Conservation (phyloP, 2,329 filamentous ascomycete genomes). For the Incumbomyces lentus region DNA sequence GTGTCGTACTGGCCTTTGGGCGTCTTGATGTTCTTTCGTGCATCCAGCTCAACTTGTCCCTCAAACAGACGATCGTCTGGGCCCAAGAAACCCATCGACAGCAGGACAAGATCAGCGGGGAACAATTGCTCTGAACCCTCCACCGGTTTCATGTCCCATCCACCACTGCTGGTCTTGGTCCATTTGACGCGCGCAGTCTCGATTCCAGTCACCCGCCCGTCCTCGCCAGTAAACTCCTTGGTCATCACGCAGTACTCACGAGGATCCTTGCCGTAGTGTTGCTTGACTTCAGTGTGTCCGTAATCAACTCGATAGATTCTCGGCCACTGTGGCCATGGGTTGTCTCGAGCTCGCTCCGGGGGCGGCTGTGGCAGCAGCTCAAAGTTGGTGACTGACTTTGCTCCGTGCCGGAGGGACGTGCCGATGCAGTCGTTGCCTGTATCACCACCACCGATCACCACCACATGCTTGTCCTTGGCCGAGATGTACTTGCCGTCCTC, state of each 20-base stretch:
- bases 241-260: constrained; percentile 98
- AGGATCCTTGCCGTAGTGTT: constrained; percentile 90
- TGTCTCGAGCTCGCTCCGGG: constrained; percentile 79
- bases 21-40: constrained; percentile 93
- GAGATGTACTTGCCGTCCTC: constrained; percentile 79
- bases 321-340: constrained; percentile 98
- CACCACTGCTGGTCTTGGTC: constrained; percentile 78
- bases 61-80: constrained; percentile 82
- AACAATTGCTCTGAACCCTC: constrained; percentile 92
- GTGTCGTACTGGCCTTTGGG: constrained; percentile 77
- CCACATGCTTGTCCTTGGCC: constrained; percentile 88
- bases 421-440: constrained; percentile 98
- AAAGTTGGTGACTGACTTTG: constrained; percentile 93
- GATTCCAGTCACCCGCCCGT: constrained; percentile 87
- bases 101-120: constrained; percentile 83
- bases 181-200: constrained; percentile 93
- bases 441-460: constrained; percentile 95
- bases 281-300: constrained; percentile 88
- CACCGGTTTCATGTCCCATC: constrained; percentile 98
- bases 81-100: constrained; percentile 96
- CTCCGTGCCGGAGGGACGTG: constrained; percentile 88
- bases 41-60: constrained; percentile 81
- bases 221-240: constrained; percentile 88
- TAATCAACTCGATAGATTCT: constrained; percentile 98
- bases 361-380: constrained; percentile 90